Base-by-base conservation (phyloP, 495 filamentous ascomycete species). In the Immersiella caudata region DNA sequence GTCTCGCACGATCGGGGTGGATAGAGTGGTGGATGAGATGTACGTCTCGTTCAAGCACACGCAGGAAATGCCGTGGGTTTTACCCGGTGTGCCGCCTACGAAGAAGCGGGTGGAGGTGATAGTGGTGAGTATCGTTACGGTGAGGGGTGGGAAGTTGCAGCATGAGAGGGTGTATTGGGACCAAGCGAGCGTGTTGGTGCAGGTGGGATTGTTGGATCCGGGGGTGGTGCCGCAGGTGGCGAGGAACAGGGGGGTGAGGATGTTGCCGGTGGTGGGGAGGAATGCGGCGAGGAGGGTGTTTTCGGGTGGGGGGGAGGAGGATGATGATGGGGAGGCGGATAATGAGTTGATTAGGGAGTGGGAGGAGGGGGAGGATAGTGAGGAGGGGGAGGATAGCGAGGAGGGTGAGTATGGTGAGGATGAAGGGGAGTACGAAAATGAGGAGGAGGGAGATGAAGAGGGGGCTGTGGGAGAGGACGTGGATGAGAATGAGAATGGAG, bases 91-190 rank as follows among this genome's bases (percentile, higher is more conserved):
- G 0, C 85, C 89, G 1, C 83, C 92, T 3, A 95, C 92, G 1
- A 79, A 86, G 56, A 85, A 83, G 60, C 77, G 81, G 21, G 86
- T 94, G 0, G 86, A 91, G 66, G 80, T 96, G 12, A 86, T 90
- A 0, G 77, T 94, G 16, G 88, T 92, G 4, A 88, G 84, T 67
- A 88, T 95, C 8, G 89, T 94, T 7, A 88, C 87, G 64, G 75
- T 94, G 60, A 82, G 91, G 18, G 91, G 84, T 2, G 90, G 89
- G 0, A 86, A 86, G 65, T 78, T 96, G 6, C 91, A 88, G 71
- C 87, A 90, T 62, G 92, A 96, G 75, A 89, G 93, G 68, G 86
- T 93, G 9, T 90, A 90, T 69, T 96, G 92, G 92, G 93, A 95
- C 70, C 92, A 95, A 74, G 91, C 89, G 1, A 89, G 85, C 21